Conservation (phyloP, 148 eudicot genomes). For the Limonium bicolor region DNA sequence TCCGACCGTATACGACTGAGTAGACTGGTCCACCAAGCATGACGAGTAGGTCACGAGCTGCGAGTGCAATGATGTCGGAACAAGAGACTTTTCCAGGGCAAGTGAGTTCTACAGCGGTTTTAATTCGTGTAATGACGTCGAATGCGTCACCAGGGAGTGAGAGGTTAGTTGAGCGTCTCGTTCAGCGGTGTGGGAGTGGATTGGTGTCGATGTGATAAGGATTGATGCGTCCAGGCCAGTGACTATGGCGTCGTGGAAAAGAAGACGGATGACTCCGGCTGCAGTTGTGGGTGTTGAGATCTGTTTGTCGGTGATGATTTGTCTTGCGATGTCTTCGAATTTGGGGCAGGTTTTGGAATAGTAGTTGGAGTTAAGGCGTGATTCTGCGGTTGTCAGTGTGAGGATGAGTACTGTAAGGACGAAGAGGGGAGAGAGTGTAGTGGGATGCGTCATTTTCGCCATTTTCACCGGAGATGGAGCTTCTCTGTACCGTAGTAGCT, state of each 20-base stretch:
- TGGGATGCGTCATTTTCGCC: neutral
- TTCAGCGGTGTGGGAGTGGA: constrained; percentile 22
- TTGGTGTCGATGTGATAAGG: constrained; percentile 25
- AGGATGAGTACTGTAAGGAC: constrained; percentile 1
- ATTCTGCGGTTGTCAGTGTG: constrained; percentile 2
- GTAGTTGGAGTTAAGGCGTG: constrained; percentile 16
- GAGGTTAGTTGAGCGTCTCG: constrained; percentile 45
- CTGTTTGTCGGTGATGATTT: constrained; percentile 37
- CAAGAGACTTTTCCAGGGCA: constrained; percentile 41
- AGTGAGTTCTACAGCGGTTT: constrained; percentile 33
- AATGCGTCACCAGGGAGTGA: constrained; percentile 57
- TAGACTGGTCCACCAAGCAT: constrained; percentile 39
- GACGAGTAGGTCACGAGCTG: constrained; percentile 29
- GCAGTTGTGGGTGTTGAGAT: constrained; percentile 37
- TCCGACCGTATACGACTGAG: constrained; percentile 20
- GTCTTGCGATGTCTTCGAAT: constrained; percentile 20
- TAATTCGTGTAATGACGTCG: constrained; percentile 35
- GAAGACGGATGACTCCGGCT: constrained; percentile 33
- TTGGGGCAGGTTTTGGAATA: constrained; percentile 28
- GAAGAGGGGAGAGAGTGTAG: neutral
- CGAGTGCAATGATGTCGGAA: constrained; percentile 37
- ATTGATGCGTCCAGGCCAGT: constrained; percentile 41
- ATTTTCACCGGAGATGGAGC: too few relatives aligned
- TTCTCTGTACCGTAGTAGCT: too few relatives aligned
- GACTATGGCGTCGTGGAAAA: constrained; percentile 43